Conservation (phyloP, 2,329 filamentous ascomycete species). For the Talaromyces sp. region DNA sequence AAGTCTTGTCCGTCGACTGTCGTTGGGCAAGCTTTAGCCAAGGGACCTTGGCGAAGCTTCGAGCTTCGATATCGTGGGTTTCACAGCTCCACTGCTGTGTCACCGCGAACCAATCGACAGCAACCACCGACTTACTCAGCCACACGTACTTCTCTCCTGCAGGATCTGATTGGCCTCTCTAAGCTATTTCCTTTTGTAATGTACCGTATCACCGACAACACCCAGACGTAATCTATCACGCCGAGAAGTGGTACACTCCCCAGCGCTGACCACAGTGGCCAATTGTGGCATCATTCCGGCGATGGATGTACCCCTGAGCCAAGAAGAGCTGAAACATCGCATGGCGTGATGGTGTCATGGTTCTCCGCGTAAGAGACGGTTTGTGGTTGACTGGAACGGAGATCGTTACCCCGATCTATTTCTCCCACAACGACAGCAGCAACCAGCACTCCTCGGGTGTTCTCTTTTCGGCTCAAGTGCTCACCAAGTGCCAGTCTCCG, state of each 20-base stretch:
- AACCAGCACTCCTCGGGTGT: too few species aligned
- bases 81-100: background rate
- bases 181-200: background rate
- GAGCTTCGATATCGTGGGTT: slow-evolving; percentile 1
- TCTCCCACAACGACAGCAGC: too few species aligned
- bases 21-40: background rate
- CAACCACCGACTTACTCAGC: background rate
- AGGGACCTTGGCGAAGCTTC: slow-evolving; percentile 6
- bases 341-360: background rate
- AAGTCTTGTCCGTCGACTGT: background rate
- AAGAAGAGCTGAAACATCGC: background rate
- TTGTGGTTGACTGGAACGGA: background rate
- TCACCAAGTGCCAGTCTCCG: too few species aligned
- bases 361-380: background rate
- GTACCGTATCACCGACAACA: background rate
- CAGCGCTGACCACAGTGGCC: background rate
- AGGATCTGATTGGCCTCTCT: background rate
- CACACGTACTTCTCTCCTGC: background rate
- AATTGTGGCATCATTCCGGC: background rate
- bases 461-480: too few species aligned
- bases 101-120: background rate
- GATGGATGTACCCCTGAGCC: background rate
- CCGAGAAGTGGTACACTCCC: background rate
- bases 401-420: too few species aligned
- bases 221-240: background rate